These are phyloP conservation scores for Kalmanozyma brasiliensis DNA, from an alignment of 1,284 basidiomycete genomes.

Conservation along the genomic window DNA sequence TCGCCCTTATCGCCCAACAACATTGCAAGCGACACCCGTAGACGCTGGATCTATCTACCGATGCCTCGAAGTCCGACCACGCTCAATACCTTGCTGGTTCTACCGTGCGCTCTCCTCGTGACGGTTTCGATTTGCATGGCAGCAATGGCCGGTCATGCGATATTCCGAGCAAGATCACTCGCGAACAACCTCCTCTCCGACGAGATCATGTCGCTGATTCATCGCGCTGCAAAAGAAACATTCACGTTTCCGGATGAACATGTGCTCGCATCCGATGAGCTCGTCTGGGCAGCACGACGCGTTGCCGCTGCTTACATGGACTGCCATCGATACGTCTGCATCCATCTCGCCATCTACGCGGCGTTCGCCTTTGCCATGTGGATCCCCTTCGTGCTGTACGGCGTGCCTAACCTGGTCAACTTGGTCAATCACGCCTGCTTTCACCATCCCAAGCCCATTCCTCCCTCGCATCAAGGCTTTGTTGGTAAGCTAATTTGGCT, in stretches of 20 bases:
- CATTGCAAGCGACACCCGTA: neutral
- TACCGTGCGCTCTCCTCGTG: neutral
- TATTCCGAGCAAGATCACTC: constrained; percentile 1
- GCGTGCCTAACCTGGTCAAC: constrained; percentile 2
- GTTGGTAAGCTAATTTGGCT: neutral
- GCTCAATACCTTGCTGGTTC: constrained; percentile 1
- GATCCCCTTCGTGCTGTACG: neutral
- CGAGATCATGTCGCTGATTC: neutral
- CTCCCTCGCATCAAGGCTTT: neutral
- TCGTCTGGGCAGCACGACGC: neutral
- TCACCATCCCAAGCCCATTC: neutral
- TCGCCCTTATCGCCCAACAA: constrained; percentile 7
- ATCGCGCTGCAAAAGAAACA: too few relatives aligned
- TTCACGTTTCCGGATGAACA: neutral
- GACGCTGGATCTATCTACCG: constrained; percentile 4
- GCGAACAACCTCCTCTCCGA: neutral
- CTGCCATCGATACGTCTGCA: constrained; percentile 1
- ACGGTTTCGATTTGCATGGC: neutral
- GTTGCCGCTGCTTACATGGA: constrained; percentile 18
- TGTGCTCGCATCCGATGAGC: constrained; percentile 3
- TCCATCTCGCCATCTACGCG: constrained; percentile 6
- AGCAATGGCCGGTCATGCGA: neutral
- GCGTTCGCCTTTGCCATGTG: constrained; percentile 1
- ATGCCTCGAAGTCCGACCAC: neutral
- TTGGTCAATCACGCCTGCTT: constrained; percentile 8